Conservation (phyloP, 805 yeast genomes). For the Saccharomycopsis schoenii region DNA sequence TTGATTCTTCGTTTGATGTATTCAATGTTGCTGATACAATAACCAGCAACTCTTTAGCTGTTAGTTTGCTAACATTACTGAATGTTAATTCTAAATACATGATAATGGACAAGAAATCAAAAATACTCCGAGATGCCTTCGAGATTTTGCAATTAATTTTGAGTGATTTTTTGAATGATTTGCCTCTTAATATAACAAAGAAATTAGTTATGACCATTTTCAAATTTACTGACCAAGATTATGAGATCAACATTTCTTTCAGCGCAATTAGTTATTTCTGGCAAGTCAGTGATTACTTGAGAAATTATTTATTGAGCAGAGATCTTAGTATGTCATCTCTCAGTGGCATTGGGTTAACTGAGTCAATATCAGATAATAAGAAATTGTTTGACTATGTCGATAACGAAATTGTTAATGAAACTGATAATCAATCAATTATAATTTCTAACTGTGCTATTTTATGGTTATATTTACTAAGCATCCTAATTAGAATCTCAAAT, state of each 20-base stretch:
- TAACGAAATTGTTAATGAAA: conserved; percentile 3
- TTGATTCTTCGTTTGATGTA: conserved; percentile 45
- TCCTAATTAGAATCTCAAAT: conserved; percentile 50
- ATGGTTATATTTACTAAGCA: conserved; percentile 56
- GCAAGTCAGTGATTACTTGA: conserved; percentile 74
- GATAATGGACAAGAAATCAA: conserved; percentile 37
- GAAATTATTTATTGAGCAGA: conserved; percentile 21
- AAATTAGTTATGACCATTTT: conserved; percentile 61
- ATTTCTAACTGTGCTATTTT: conserved; percentile 30
- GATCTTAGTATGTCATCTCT: background rate
- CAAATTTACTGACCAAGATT: conserved; percentile 59
- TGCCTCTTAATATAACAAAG: conserved; percentile 59
- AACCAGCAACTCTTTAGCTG: background rate
- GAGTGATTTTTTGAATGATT: conserved; percentile 69
- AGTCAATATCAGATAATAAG: conserved; percentile 19
- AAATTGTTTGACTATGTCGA: conserved; percentile 21
- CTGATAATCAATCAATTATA: conserved; percentile 21
- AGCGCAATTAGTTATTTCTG: conserved; percentile 89
- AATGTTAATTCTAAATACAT: conserved; percentile 26
- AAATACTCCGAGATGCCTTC: conserved; percentile 59
- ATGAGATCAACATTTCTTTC: conserved; percentile 79
- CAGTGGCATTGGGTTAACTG: conserved; percentile 9
- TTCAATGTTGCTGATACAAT: conserved; percentile 22
- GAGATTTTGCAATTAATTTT: conserved; percentile 74
- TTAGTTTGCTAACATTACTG: conserved; percentile 1